A percentile compares a stretch with the other conserved stretches of the same genome.
phyloP scores from a whole-genome alignment of 2,329 filamentous ascomycete genomes.

The Ophiobolus disseminans region DNA sequence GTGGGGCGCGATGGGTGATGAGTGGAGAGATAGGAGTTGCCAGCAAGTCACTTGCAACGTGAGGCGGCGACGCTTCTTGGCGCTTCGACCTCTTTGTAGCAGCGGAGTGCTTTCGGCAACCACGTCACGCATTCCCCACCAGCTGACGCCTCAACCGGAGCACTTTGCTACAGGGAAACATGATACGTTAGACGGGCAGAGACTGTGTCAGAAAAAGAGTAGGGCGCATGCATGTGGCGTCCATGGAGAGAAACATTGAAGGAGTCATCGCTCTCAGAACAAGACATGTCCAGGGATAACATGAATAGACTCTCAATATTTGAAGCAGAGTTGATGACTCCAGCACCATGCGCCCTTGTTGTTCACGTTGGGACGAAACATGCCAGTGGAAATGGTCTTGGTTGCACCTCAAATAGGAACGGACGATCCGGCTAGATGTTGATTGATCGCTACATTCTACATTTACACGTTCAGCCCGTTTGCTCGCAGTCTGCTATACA shows the following conservation, averaged over 20 bases:
- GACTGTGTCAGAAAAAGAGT: background rate
- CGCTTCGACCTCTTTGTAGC: conserved; percentile 17
- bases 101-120: conserved; percentile 6
- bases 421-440: conserved; percentile 36
- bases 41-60: conserved; percentile 12
- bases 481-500: conserved; percentile 10
- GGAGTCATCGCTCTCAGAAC: too few species aligned
- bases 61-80: conserved; percentile 28
- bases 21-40: conserved; percentile 29
- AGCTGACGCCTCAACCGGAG: background rate
- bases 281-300: too few species aligned
- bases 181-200: background rate
- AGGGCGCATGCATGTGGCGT: too few species aligned
- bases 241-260: too few species aligned
- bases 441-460: conserved; percentile 49
- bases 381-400: too few species aligned
- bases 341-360: too few species aligned
- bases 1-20: conserved; percentile 40
- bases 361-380: too few species aligned
- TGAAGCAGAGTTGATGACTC: too few species aligned
- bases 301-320: too few species aligned
- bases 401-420: too few species aligned
- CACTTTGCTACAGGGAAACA: background rate
- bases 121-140: conserved; percentile 5
- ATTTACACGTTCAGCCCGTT: conserved; percentile 44